phyloP scores from a whole-genome alignment of 2,329 filamentous ascomycete species.

The Aspergillus fumigatiaffinis region DNA sequence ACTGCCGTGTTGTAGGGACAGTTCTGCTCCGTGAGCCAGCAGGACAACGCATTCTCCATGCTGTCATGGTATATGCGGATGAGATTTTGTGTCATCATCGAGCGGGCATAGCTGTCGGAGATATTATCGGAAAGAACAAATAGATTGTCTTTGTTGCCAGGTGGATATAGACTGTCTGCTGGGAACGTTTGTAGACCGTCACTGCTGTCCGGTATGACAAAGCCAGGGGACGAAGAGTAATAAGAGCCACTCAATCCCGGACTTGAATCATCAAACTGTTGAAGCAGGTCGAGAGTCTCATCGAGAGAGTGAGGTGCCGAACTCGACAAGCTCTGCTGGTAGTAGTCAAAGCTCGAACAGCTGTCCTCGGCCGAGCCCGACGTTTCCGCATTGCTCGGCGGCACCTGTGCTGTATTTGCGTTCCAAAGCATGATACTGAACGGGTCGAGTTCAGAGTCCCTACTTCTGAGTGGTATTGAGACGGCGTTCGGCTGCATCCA shows the following conservation, averaged over 20 bases:
- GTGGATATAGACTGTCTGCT: neutral
- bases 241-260: neutral
- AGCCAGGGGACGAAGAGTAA: neutral
- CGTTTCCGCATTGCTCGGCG: neutral
- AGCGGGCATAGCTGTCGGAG: slow-evolving; percentile 32
- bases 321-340: neutral
- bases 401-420: neutral
- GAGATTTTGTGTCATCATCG: slow-evolving; percentile 35
- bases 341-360: neutral
- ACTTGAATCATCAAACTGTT: neutral
- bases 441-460: neutral
- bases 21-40: slow-evolving; percentile 43
- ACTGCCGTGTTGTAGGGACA: slow-evolving; percentile 37
- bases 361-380: neutral
- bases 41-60: slow-evolving; percentile 43
- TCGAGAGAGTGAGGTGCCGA: neutral
- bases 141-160: neutral
- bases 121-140: slow-evolving; percentile 21
- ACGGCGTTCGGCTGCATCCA: neutral
- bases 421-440: neutral
- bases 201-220: neutral
- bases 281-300: neutral
- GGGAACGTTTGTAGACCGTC: neutral
- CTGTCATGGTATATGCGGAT: slow-evolving; percentile 44
- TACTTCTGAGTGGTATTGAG: neutral